Conservation (phyloP, 2,329 filamentous ascomycete genomes). For the Exophiala aquamarina region DNA sequence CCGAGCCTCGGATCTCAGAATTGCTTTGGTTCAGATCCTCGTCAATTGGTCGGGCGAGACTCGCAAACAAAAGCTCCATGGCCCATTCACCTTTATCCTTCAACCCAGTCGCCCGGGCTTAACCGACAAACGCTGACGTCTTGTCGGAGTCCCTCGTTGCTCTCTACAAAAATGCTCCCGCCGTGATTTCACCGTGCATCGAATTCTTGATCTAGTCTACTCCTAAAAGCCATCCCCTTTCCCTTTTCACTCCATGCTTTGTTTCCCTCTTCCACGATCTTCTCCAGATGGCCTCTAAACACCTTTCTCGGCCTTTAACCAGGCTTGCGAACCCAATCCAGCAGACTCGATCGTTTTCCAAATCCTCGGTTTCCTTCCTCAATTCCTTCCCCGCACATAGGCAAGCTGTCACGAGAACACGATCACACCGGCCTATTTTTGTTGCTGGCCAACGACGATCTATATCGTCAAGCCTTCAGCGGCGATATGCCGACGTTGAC, state of each 20-base stretch:
- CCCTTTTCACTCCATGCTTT: neutral
- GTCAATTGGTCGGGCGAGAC: constrained; percentile 3
- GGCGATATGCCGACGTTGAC: constrained; percentile 43
- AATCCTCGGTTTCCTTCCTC: constrained; percentile 12
- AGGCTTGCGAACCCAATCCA: constrained; percentile 39
- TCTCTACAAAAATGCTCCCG: neutral
- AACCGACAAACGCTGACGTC: constrained; percentile 3
- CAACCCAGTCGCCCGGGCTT: neutral
- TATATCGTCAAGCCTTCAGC: constrained; percentile 46
- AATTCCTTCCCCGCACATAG: constrained; percentile 12
- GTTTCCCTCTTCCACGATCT: neutral
- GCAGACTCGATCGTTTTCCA: constrained; percentile 30
- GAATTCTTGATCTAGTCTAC: neutral
- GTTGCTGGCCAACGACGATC: constrained; percentile 37
- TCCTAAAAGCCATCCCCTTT: too few species aligned
- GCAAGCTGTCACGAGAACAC: constrained; percentile 6
- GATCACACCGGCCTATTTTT: constrained; percentile 22
- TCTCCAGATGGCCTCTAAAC: constrained; percentile 41
- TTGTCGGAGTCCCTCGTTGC: neutral
- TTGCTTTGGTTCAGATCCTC: neutral
- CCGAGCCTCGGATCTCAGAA: too few species aligned
- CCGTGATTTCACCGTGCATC: constrained; percentile 1
- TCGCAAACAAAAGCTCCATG: too few species aligned
- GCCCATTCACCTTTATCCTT: too few species aligned
- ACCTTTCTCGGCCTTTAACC: constrained; percentile 41